Base-by-base conservation (phyloP, 257 asterid genomes). In the Solanum tacnaense region DNA sequence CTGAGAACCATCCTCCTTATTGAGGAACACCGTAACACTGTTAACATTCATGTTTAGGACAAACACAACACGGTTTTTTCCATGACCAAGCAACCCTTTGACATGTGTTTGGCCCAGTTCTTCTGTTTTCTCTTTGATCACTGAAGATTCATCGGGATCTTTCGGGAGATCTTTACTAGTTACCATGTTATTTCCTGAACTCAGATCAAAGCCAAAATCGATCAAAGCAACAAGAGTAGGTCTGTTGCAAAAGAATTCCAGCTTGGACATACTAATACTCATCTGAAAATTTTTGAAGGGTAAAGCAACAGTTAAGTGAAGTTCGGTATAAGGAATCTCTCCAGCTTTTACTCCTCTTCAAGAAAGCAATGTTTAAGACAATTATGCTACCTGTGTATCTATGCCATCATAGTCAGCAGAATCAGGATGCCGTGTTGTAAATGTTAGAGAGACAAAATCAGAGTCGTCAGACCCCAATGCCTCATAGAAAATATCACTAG, bases 151-250 rank as follows among this genome's bases (percentile, higher is more conserved):
- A 84, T 86, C 92, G 32, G 90, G 88, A 89, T 70, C 90, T 87
- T 90, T 84, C n/a, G 84, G 91, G 84, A 60, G 29, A 35, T 87
- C 84, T 78, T 89, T 13, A 88, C 88, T 88, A 83, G 89, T 86
- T 87, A 49, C 73, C 70, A 87, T 94, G 85, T 89, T 88, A 88
- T 90, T 88, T 87, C 88, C 89, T 29, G 97, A 88, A 89, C 93
- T 96, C 88, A 97, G 85, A 88, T 94, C 96, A 89, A 96, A 73
- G 68, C 98, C 98, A 89, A 97, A 94, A 93, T 87, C 87, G 88
- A 97, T 97, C 92, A 97, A 93, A 90, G 99, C 99, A 90, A 97
- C 98, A 91, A 97, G 93, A 86, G 99, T 97, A 62, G 98, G 98
- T 87, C 99, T 93, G 93, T 97, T 97, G 94, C 97, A 96, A 89